Conservation (phyloP, 495 filamentous ascomycete species). For the Tuber aestivum region DNA sequence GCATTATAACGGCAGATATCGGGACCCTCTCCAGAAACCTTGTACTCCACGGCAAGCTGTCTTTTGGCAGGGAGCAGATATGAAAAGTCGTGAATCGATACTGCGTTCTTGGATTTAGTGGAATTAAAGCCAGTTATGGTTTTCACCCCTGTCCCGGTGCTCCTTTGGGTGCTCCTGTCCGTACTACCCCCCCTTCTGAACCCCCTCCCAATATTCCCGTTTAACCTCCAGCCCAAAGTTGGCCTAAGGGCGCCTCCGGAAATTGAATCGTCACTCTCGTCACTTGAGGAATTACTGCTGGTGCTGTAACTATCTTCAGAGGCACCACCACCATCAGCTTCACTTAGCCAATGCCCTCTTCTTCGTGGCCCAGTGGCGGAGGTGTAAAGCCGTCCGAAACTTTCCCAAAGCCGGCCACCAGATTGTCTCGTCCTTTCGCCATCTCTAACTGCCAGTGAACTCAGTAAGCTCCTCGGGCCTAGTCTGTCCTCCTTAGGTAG, state of each 20-base stretch:
- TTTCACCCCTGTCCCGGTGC: conserved; percentile 38
- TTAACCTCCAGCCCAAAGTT: conserved; percentile 35
- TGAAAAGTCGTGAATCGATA: conserved; percentile 66
- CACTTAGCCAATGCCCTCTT: conserved; percentile 45
- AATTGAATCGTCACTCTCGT: conserved; percentile 38
- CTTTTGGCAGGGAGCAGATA: conserved; percentile 68
- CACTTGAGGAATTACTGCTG: conserved; percentile 33
- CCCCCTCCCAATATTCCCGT: conserved; percentile 27
- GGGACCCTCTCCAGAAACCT: conserved; percentile 71
- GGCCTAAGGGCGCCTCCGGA: conserved; percentile 25
- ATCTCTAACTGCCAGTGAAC: conserved; percentile 56
- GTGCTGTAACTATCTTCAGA: conserved; percentile 45
- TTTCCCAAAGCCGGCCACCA: conserved; percentile 59
- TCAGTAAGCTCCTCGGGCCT: conserved; percentile 47
- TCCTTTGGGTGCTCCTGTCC: conserved; percentile 41
- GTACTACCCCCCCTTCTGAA: conserved; percentile 36
- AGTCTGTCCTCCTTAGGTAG: conserved; percentile 63
- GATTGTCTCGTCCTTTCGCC: conserved; percentile 58
- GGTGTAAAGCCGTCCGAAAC: conserved; percentile 72
- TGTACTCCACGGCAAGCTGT: conserved; percentile 68
- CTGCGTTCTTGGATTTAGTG: conserved; percentile 49
- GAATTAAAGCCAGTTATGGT: conserved; percentile 27
- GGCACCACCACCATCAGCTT: conserved; percentile 51
- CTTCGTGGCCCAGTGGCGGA: conserved; percentile 48
- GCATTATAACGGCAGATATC: conserved; percentile 81